Base-by-base conservation (phyloP, 2,329 filamentous ascomycete genomes). In the Curvularia spicifera region DNA sequence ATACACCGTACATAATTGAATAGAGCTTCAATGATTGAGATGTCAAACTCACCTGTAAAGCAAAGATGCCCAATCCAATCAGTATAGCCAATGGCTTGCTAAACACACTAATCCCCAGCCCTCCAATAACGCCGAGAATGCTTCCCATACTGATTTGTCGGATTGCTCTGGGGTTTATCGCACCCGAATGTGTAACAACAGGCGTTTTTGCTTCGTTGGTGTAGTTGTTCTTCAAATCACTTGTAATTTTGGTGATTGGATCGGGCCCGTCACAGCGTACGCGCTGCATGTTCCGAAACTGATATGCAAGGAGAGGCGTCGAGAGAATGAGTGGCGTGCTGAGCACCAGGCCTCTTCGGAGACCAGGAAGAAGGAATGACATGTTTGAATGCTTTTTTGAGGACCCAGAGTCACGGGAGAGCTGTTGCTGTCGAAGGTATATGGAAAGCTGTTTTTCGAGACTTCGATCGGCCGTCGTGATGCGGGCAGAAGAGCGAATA, bases 61-160 rank as follows among this genome's bases (percentile, higher is more conserved):
- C 80, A 13, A 90, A 79, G 24, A 91, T 83, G 9, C 87, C 76
- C 12, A 91, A 70, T 0, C 90, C 89, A 20, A 90, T 78, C 20
- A 93, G 73, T 15, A 93, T 69, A 1, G 89, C 88, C 47, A 93
- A 78, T 1, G 88, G 86, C 71, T 86, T 86, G 8, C 89, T 91
- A 74, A 93, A 91, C 15, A 89, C 79, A 57, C 87, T 87, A 26
- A 93, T 82, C 0, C 88, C 78, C 31, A 93, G 68, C 1, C 89
- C 89, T 3, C 83, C 77, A 9, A 76, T 43, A 31, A 76, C 65
- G 3, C 72, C 81, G 29, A 80, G 62, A 59, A 83, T 79, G 57
- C 79, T 82, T 4, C 81, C 81, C 53, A 77, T 66, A 51, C 78
- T 81, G 45, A 83, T 67, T 64, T 83, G 81, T 50, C 77, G 71